Evolutionary conservation across 306 rosid species (phyloP).

Genomic region (Benincasa hispida): DNA sequence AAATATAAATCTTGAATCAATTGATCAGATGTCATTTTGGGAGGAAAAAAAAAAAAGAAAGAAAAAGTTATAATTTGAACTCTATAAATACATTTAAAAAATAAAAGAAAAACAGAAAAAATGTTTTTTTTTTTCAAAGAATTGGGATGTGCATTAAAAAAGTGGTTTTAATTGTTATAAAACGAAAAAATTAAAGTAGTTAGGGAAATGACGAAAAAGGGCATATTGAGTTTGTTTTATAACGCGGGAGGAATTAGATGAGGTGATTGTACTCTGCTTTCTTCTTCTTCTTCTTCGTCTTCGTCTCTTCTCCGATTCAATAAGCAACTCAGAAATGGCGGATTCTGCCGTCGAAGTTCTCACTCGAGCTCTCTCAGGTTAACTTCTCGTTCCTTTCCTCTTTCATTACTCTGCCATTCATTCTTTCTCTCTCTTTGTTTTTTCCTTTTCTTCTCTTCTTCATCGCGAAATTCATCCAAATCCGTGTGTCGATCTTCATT

Average conservation of each 20-base stretch:
- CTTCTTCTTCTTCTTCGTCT: background rate
- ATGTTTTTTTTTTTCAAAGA: no score
- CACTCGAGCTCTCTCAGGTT: conserved; percentile 76
- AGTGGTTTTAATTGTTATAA: background rate
- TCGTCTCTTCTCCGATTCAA: background rate
- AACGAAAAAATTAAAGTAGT: background rate
- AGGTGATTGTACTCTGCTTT: background rate
- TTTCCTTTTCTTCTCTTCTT: background rate
- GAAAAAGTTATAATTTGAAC: no score
- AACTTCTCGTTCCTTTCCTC: background rate
- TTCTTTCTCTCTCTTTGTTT: background rate
- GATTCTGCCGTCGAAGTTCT: conserved; percentile 42
- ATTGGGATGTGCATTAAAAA: background rate
- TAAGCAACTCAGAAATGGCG: conserved; percentile 2
- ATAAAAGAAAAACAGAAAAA: background rate
- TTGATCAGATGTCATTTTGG: no score
- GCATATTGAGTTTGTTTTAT: background rate
- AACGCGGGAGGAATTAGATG: background rate
- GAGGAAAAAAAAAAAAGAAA: no score
- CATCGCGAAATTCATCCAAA: background rate
- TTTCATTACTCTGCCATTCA: background rate
- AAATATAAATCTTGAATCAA: no score
- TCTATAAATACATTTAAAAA: background rate
- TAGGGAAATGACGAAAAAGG: conserved; percentile 4
- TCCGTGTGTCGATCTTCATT: background rate